These are phyloP conservation scores for Dioszegia crocea DNA, from an alignment of 768 basidiomycete genomes.

Conservation along the genomic window DNA sequence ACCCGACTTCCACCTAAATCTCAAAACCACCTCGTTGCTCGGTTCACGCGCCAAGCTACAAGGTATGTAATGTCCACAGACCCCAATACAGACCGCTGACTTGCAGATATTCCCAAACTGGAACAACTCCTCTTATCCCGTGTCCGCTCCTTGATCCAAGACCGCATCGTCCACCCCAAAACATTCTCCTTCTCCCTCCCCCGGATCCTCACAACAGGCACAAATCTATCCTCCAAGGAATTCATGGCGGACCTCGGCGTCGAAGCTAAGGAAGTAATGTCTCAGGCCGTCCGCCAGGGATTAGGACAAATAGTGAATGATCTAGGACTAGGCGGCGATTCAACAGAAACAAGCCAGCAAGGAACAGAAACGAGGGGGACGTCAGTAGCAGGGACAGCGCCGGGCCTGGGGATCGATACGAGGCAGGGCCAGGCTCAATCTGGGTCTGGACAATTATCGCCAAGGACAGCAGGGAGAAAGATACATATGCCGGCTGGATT, in stretches of 20 bases:
- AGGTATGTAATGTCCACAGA: constrained; percentile 22
- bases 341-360: not conserved
- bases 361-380: not conserved
- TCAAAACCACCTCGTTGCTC: constrained; percentile 84
- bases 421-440: too few relatives aligned
- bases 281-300: constrained; percentile 25
- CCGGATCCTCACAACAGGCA: constrained; percentile 29
- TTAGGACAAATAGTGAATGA: constrained; percentile 27
- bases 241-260: constrained; percentile 36
- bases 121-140: constrained; percentile 90
- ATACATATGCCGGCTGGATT: constrained; percentile 33
- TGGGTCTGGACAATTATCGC: not conserved
- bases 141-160: constrained; percentile 59
- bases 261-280: constrained; percentile 32
- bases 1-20: constrained; percentile 78
- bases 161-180: constrained; percentile 49
- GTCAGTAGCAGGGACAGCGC: not conserved
- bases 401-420: not conserved
- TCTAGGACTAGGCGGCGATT: constrained; percentile 8
- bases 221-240: constrained; percentile 20
- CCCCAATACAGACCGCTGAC: not conserved
- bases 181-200: constrained; percentile 41
- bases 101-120: constrained; percentile 89
- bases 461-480: constrained; percentile 1
- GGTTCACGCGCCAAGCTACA: constrained; percentile 96